Base-by-base conservation (phyloP, 2,329 filamentous ascomycete species). In the Falciphora oryzae region DNA sequence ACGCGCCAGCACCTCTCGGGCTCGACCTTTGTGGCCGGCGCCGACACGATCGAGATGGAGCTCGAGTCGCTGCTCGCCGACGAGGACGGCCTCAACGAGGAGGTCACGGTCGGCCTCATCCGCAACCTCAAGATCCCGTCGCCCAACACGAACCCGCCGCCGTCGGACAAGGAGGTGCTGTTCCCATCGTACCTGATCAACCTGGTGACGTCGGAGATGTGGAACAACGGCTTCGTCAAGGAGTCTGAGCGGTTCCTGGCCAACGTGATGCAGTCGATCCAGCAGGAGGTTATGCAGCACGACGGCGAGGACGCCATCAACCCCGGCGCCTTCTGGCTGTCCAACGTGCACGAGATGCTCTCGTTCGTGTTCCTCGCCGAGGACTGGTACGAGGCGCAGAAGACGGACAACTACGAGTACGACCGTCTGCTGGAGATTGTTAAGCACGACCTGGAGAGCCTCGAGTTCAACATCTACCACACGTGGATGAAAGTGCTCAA, bases 401-500 rank as follows among this genome's bases (percentile, higher is more conserved):
- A 99, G 86, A 95, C 93, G 53, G 95, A 99, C 78, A 98, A 98
- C 75, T 98, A 96, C 75, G 95, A 99, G 81, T 99, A 99, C 73
- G 95, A 99, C 78, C 90, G 95, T 68, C 85, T 99, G 63, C 81
- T 99, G 72, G 95, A 99, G 78, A 98, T 99, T 75, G 95, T 99
- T 75, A 99, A 99, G 84, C 95, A 99, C 76, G 95, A 99, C 75
- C 83, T 99, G 63, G 95, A 99, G 81, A 97, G 92, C 78, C 83
- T 99, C 68, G 95, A 99, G 79, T 99, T 99, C 83, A 99, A 99
- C 82, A 99, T 99, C 72, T 99, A 99, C 79, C 95, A 99, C 79
- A 99, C 95, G 31, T 99, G 95, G 95, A 99, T 99, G 95, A 99
- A 99, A 84, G 92, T 97, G 65, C 81, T 99, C 73, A 99, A 99